Evolutionary conservation across 192 early-diverging fungal genomes (phyloP), one percentile per base, ranked within the genome.

Genomic region (Lunasporangiospora selenospora): DNA sequence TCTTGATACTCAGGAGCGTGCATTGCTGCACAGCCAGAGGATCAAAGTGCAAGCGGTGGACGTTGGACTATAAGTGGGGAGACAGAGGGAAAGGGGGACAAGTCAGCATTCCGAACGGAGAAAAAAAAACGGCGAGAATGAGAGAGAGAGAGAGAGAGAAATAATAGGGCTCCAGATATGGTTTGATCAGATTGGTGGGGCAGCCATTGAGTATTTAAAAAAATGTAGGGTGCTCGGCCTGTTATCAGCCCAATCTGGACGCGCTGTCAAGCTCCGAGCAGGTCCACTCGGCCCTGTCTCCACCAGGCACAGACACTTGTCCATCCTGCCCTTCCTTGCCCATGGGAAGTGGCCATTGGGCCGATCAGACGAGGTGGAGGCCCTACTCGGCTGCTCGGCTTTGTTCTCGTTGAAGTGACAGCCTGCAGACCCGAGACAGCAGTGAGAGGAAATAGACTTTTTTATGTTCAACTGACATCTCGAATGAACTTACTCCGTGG

Each of bases 1-100:
- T 91, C 78, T 93, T 93, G 80, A 93, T 93, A 50, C 82, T 86
- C 41, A 91, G 58, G 4, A 93, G 78, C 9, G 92, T 93, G 73
- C 88, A 92, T 65, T 90, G 90, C 79, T 93, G 92, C 19, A 93
- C 89, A 31, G 83, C 85, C 36, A 83, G 71, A 11, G 88, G 80
- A 75, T 92, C 82, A 65, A 85, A 84, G 77, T 88, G 75, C 27
- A 79, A 59, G 50, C 92, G 84, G 71, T 93, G 92, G n/a, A 90
- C 87, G 45, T 81, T 86, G 36, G 88, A 87, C 89, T 91, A 59
- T 27, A 49, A 11, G 27, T 37, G 11, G 26, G 8, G 51, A 19
- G 9, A 45, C 6, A 19, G 45, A 3, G 18, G 24, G 27, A 51
- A 56, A 49, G 46, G 4, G 12, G 34, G 31, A 23, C n/a, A n/a